phyloP scores from a whole-genome alignment of 2,329 filamentous ascomycete genomes.

The Trichoderma sp. region DNA sequence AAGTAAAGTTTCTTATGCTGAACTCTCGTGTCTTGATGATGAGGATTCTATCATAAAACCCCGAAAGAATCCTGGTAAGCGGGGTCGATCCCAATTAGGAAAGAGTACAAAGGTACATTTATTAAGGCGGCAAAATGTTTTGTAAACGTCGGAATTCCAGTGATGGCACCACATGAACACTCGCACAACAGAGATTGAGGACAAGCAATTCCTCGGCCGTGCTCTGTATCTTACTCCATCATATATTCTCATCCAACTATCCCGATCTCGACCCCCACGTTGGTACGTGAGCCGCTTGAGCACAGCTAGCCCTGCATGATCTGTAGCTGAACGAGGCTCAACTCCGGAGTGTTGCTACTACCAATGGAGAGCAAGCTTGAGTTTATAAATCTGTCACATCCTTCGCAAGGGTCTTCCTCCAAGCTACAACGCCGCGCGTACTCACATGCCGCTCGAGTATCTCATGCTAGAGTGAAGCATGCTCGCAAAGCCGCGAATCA shows the following conservation, averaged over 20 bases:
- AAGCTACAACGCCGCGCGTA: neutral
- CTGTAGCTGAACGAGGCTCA: neutral
- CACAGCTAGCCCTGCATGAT: neutral
- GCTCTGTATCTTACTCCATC: neutral
- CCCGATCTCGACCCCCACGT: neutral
- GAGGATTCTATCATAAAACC: neutral
- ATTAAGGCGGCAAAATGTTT: neutral
- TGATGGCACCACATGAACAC: neutral
- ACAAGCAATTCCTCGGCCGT: neutral
- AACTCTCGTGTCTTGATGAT: neutral
- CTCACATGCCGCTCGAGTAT: neutral
- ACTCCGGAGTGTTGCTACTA: neutral
- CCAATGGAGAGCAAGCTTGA: neutral
- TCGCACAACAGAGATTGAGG: neutral
- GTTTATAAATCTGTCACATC: neutral
- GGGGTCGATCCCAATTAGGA: neutral
- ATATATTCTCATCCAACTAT: neutral
- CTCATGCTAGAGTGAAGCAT: neutral
- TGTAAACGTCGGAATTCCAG: neutral
- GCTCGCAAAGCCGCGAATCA: neutral
- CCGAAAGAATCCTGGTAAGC: neutral
- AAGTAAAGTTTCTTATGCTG: neutral
- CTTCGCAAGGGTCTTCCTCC: neutral
- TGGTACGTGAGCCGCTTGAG: neutral
- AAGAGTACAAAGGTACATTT: conserved; percentile 7